Percentiles rank a stretch among this genome's conserved stretches.
Evolutionary conservation across 805 yeast genomes (phyloP).

Genomic region (Ogataea wickerhamii): DNA sequence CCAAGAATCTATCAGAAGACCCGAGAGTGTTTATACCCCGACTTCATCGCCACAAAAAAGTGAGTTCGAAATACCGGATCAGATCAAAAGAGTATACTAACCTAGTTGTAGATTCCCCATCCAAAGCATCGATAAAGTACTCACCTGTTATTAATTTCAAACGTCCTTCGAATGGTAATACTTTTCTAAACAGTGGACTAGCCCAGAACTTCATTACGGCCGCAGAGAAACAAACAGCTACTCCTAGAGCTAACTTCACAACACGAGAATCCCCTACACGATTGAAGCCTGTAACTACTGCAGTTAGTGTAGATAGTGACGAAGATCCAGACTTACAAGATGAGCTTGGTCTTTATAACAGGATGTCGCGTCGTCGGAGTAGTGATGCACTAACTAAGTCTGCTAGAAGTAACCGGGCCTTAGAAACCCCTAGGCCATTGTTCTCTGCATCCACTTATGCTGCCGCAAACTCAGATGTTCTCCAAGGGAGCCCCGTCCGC

Average conservation of each 20-base stretch:
- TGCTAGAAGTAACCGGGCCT: slow-evolving; percentile 36
- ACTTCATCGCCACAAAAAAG: slow-evolving; percentile 29
- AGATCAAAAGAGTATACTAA: neutral
- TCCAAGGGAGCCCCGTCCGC: slow-evolving; percentile 12
- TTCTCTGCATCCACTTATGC: slow-evolving; percentile 62
- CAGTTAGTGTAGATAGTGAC: slow-evolving; percentile 42
- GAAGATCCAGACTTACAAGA: slow-evolving; percentile 28
- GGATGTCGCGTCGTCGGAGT: slow-evolving; percentile 19
- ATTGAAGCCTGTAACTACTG: slow-evolving; percentile 45
- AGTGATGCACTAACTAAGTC: slow-evolving; percentile 36
- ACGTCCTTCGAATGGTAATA: slow-evolving; percentile 23
- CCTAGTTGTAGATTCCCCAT: slow-evolving; percentile 27
- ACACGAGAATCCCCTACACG: slow-evolving; percentile 70
- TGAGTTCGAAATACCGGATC: slow-evolving; percentile 6
- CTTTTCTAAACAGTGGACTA: slow-evolving; percentile 32
- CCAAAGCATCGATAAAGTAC: slow-evolving; percentile 37
- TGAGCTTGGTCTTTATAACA: slow-evolving; percentile 28
- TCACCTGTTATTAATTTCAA: slow-evolving; percentile 43
- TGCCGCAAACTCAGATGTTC: slow-evolving; percentile 43
- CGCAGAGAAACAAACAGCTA: slow-evolving; percentile 39
- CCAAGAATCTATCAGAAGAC: slow-evolving; percentile 30
- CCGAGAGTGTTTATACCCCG: slow-evolving; percentile 31
- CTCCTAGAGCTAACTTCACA: slow-evolving; percentile 67
- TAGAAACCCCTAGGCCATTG: slow-evolving; percentile 64
- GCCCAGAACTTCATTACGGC: slow-evolving; percentile 37